Percentiles rank a stretch among this genome's conserved stretches.
Conservation (phyloP, 2,329 filamentous ascomycete species). For the Pseudocercospora cruenta region DNA sequence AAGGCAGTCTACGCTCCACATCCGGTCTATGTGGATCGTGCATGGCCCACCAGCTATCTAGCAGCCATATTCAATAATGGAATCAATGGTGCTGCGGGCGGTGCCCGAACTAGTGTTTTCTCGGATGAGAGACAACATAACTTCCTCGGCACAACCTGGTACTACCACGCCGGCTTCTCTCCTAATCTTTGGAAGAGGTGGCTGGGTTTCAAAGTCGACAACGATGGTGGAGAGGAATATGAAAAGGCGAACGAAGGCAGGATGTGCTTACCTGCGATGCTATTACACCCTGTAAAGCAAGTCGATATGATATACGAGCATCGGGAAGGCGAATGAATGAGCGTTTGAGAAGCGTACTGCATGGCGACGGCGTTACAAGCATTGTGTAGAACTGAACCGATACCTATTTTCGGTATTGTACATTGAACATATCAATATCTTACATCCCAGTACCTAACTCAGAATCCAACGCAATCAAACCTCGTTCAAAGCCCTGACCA, state of each 20-base stretch:
- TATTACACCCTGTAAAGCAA: conserved; percentile 56
- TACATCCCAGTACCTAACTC: not conserved
- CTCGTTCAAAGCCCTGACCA: not conserved
- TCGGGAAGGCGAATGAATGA: conserved; percentile 31
- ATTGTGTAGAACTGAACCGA: not conserved
- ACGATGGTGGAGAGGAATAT: conserved; percentile 51
- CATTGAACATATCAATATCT: not conserved
- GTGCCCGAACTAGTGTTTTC: conserved; percentile 54
- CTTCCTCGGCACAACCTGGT: conserved; percentile 58
- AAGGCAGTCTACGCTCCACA: conserved; percentile 72
- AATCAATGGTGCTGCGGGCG: conserved; percentile 54
- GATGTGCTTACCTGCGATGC: conserved; percentile 54
- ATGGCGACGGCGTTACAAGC: not conserved
- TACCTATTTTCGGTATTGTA: not conserved
- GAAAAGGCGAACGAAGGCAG: conserved; percentile 50
- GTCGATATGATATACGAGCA: conserved; percentile 53
- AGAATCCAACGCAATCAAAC: not conserved
- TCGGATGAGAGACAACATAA: conserved; percentile 57
- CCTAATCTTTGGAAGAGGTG: conserved; percentile 60
- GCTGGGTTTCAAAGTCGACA: conserved; percentile 58
- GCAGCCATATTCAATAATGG: conserved; percentile 61
- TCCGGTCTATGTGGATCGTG: conserved; percentile 60
- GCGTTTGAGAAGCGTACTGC: not conserved
- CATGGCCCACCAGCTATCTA: conserved; percentile 59
- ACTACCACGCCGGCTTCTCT: conserved; percentile 57